Conservation (phyloP, 345 rosid species). For the Camelina hispida region DNA sequence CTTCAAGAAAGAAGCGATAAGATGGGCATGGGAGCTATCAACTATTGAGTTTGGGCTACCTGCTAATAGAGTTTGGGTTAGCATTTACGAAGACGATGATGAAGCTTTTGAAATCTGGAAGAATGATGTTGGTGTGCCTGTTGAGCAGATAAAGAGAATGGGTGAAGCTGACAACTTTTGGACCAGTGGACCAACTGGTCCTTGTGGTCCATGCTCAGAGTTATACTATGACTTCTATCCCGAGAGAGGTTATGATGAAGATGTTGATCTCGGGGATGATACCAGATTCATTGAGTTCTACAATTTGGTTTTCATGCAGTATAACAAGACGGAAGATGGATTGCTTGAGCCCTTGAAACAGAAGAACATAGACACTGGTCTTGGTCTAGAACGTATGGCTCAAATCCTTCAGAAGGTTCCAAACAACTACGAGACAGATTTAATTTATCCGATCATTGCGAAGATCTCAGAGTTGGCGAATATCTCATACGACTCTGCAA, state of each 20-base stretch:
- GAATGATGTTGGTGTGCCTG: constrained; percentile 77
- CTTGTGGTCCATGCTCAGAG: constrained; percentile 99
- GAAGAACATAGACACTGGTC: constrained; percentile 93
- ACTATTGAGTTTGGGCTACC: constrained; percentile 75
- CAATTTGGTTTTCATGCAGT: constrained; percentile 95
- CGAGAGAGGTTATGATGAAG: constrained; percentile 65
- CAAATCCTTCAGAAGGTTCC: constrained; percentile 94
- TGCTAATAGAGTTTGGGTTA: constrained; percentile 77
- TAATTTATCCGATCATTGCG: constrained; percentile 85
- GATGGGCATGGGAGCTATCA: constrained; percentile 98
- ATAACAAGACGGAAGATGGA: constrained; percentile 82
- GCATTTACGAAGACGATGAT: constrained; percentile 83
- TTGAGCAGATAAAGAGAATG: constrained; percentile 81
- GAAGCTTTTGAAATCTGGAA: constrained; percentile 92
- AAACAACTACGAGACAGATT: constrained; percentile 93
- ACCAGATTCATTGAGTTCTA: constrained; percentile 90
- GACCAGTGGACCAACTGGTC: constrained; percentile 93
- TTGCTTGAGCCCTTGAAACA: constrained; percentile 87
- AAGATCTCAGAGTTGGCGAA: constrained; percentile 75
- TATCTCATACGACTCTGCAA: constrained; percentile 63
- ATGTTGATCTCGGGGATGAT: constrained; percentile 95
- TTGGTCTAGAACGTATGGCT: constrained; percentile 93
- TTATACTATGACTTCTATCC: constrained; percentile 91
- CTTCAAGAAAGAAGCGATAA: constrained; percentile 90
- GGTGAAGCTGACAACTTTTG: constrained; percentile 96